Percentiles rank a stretch among this genome's conserved stretches.
Conservation (phyloP, 306 rosid species). For the Cicer cuneatum region DNA sequence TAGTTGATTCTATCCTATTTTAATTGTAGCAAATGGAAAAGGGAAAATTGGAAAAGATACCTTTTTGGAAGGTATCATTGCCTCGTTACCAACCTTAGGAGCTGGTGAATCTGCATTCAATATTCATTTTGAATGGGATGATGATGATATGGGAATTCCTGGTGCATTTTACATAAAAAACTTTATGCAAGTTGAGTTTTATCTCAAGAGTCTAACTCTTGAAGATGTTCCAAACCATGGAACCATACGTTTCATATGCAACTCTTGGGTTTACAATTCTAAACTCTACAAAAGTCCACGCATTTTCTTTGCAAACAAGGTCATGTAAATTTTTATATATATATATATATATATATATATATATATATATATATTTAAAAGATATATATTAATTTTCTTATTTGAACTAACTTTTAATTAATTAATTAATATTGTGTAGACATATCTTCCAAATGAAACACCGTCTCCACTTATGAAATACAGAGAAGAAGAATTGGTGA, state of each 20-base stretch:
- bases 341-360: too few species aligned
- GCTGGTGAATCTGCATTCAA: slow-evolving; percentile 60
- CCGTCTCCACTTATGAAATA: slow-evolving; percentile 58
- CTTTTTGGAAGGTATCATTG: slow-evolving; percentile 57
- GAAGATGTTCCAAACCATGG: slow-evolving; percentile 72
- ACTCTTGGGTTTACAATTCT: slow-evolving; percentile 80
- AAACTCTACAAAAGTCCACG: slow-evolving; percentile 58
- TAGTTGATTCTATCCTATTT: too few species aligned
- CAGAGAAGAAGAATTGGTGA: slow-evolving; percentile 68
- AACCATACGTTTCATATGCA: slow-evolving; percentile 66
- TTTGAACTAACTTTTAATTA: too few species aligned
- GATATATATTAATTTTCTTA: too few species aligned
- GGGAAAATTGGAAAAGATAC: slow-evolving; percentile 66
- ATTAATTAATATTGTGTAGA: slow-evolving; percentile 42
- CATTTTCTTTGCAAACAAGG: slow-evolving; percentile 83
- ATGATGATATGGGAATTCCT: slow-evolving; percentile 57
- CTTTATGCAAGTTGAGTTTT: slow-evolving; percentile 69
- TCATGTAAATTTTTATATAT: slow-evolving; percentile 3
- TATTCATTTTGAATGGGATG: slow-evolving; percentile 65
- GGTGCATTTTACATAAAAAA: slow-evolving; percentile 77
- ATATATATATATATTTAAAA: background rate
- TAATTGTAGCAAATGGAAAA: slow-evolving; percentile 56
- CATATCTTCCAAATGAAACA: slow-evolving; percentile 70
- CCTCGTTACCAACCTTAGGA: slow-evolving; percentile 49
- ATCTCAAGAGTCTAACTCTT: slow-evolving; percentile 62